Evolutionary conservation across 768 basidiomycete genomes (phyloP), one percentile per base, ranked within the genome.

Genomic region (Gymnopilus junonius): DNA sequence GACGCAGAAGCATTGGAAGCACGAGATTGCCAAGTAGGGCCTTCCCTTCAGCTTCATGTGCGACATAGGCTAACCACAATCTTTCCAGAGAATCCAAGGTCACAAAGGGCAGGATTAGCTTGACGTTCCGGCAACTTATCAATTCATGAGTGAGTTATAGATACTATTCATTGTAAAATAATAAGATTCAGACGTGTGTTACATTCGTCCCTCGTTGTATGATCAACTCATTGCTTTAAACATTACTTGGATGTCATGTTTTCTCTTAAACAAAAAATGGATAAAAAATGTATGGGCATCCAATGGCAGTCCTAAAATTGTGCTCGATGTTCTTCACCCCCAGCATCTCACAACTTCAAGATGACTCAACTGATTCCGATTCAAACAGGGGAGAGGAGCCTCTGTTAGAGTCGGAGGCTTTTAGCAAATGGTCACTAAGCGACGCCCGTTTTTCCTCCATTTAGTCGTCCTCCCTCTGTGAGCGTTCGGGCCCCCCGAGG

Each of bases 1-100:
- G 17, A 76, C 75, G 0, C 75, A 76, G 56, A 62, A 45, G n/a
- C 65, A 67, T 48, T 76, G 75, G 75, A 76, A 76, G 56, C 75
- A 76, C 37, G 69, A 73, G 57, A 76, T 76, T 35, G 73, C 75
- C 2, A 76, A 69, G 75, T 74, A 51, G 8, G 48, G 53, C 69
- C 59, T 20, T 50, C n/a, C 58, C 29, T 35, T 5, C 37, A 40
- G 20, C 48, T 21, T 12, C 11, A 23, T 3, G 14, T 39, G 37
- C 48, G 6, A 10, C 7, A 56, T 29, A 25, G 55, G 15, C n/a
- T 50, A 14, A 21, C 21, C 64, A 27, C 40, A 20, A 20, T 6
- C 8, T 55, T 32, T 21, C 5, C 31, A 76, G 75, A 62, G 73
- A 76, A 59, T 67, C 67, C 0, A 73, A 73, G 45, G 69, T 74